Percentiles rank a stretch among this genome's conserved stretches.
These are phyloP conservation scores for Ceratobasidium sp. DNA, from an alignment of 1,284 basidiomycete species.

Conservation along the genomic window DNA sequence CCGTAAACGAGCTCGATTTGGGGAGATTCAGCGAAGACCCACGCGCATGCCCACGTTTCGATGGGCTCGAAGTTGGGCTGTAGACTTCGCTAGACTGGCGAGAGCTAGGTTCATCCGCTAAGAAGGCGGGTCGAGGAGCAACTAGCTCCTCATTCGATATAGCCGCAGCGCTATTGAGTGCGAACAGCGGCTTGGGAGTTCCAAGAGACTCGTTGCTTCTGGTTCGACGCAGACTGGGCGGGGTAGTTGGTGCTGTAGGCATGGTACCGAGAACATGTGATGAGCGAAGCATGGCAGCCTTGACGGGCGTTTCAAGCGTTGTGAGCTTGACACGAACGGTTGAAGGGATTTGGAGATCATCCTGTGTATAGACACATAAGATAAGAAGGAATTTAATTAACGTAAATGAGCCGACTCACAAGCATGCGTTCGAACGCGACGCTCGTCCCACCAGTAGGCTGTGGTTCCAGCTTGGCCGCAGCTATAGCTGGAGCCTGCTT, in stretches of 20 bases:
- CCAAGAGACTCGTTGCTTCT: slow-evolving; percentile 73
- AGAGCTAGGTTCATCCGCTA: slow-evolving; percentile 57
- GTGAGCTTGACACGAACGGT: slow-evolving; percentile 78
- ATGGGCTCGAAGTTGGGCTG: slow-evolving; percentile 42
- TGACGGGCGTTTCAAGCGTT: slow-evolving; percentile 82
- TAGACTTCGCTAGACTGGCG: slow-evolving; percentile 54
- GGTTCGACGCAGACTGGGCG: slow-evolving; percentile 65
- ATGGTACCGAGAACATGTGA: slow-evolving; percentile 71
- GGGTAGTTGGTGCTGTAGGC: slow-evolving; percentile 53
- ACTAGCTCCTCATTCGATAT: slow-evolving; percentile 46
- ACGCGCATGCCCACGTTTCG: slow-evolving; percentile 58
- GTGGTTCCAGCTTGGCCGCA: slow-evolving; percentile 15
- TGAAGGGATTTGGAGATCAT: slow-evolving; percentile 84
- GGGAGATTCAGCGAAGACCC: slow-evolving; percentile 66
- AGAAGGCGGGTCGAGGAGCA: slow-evolving; percentile 48
- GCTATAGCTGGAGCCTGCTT: slow-evolving; percentile 10
- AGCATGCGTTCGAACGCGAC: slow-evolving; percentile 78
- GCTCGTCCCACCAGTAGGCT: slow-evolving; percentile 52
- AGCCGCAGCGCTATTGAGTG: slow-evolving; percentile 51
- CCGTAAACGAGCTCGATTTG: slow-evolving; percentile 41
- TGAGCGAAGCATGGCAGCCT: slow-evolving; percentile 90
- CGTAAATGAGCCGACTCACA: slow-evolving; percentile 58
- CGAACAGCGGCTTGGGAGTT: slow-evolving; percentile 60
- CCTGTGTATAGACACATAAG: slow-evolving; percentile 59
- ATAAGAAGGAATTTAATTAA: slow-evolving; percentile 5